phyloP scores from a whole-genome alignment of 2,329 filamentous ascomycete species.

The Magnaporthiopsis rhizophila region DNA sequence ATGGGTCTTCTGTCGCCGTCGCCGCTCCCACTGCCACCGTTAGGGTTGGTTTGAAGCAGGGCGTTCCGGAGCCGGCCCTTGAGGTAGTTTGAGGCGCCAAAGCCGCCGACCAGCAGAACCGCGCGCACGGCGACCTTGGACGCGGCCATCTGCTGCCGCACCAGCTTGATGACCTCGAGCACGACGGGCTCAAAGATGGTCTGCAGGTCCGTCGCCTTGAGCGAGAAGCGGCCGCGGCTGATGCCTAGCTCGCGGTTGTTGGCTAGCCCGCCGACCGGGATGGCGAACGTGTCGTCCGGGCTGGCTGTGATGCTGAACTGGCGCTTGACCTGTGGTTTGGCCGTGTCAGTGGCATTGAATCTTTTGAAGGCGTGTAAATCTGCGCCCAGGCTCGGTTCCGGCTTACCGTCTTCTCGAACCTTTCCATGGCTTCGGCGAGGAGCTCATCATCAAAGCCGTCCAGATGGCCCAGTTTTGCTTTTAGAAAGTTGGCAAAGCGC shows the following conservation, averaged over 20 bases:
- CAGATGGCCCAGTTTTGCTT: constrained; percentile 33
- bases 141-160: constrained; percentile 34
- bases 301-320: constrained; percentile 25
- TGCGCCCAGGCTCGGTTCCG: no score
- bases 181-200: constrained; percentile 38
- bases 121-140: constrained; percentile 34
- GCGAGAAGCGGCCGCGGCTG: constrained; percentile 25
- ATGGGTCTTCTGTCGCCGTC: constrained; percentile 14
- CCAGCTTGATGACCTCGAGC: constrained; percentile 32
- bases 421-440: constrained; percentile 30
- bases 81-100: constrained; percentile 36
- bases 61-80: constrained; percentile 30
- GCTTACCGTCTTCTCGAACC: constrained; percentile 31
- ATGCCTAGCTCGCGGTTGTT: constrained; percentile 30
- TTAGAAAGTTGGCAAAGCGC: constrained; percentile 36
- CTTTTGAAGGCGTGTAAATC: no score
- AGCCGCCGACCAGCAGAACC: constrained; percentile 41
- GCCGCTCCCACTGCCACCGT: constrained; percentile 11
- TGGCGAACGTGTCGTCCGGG: constrained; percentile 28
- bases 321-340: constrained; percentile 23
- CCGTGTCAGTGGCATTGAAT: not conserved
- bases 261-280: constrained; percentile 27
- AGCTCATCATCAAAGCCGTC: constrained; percentile 35
- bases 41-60: constrained; percentile 13
- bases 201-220: constrained; percentile 30